Evolutionary conservation across 75 land plant species (phyloP).

Genomic region (Larix kaempferi): DNA sequence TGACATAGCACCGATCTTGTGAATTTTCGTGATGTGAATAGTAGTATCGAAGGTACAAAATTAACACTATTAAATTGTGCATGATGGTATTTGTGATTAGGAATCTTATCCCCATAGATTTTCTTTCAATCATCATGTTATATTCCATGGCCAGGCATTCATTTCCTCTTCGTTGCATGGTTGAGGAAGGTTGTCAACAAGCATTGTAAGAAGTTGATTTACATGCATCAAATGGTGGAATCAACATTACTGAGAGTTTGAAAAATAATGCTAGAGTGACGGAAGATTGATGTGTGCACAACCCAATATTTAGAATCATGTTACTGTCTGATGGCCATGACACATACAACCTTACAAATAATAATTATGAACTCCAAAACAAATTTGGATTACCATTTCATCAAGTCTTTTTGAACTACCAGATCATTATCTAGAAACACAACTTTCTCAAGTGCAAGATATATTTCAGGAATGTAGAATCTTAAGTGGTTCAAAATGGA

Average conservation of each 20-base stretch:
- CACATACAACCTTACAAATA: slow-evolving; percentile 7
- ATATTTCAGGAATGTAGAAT: slow-evolving; percentile 92
- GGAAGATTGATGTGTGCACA: slow-evolving; percentile 54
- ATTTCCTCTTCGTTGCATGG: slow-evolving; percentile 70
- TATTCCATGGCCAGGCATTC: slow-evolving; percentile 72
- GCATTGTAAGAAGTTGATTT: slow-evolving; percentile 75
- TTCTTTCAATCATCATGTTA: slow-evolving; percentile 65
- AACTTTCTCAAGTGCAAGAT: slow-evolving; percentile 76
- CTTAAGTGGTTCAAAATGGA: slow-evolving; percentile 78
- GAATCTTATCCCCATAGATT: slow-evolving; percentile 67
- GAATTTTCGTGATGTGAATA: slow-evolving; percentile 72
- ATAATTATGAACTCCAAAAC: background rate
- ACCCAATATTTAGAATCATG: slow-evolving; percentile 75
- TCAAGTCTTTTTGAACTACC: slow-evolving; percentile 82
- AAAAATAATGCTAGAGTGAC: slow-evolving; percentile 72
- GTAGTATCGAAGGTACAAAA: slow-evolving; percentile 71
- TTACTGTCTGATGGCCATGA: slow-evolving; percentile 64
- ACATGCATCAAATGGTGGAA: slow-evolving; percentile 64
- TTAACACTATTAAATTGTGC: slow-evolving; percentile 76
- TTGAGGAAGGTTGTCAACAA: slow-evolving; percentile 52
- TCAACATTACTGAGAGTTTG: slow-evolving; percentile 81
- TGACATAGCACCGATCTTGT: slow-evolving; percentile 54
- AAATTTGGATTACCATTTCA: slow-evolving; percentile 13
- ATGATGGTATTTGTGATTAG: slow-evolving; percentile 64
- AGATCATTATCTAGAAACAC: slow-evolving; percentile 96